Evolutionary conservation across 441 rosid species (phyloP), one percentile per base, ranked within the genome.

Genomic region (Euphorbia schlechtendalii): DNA sequence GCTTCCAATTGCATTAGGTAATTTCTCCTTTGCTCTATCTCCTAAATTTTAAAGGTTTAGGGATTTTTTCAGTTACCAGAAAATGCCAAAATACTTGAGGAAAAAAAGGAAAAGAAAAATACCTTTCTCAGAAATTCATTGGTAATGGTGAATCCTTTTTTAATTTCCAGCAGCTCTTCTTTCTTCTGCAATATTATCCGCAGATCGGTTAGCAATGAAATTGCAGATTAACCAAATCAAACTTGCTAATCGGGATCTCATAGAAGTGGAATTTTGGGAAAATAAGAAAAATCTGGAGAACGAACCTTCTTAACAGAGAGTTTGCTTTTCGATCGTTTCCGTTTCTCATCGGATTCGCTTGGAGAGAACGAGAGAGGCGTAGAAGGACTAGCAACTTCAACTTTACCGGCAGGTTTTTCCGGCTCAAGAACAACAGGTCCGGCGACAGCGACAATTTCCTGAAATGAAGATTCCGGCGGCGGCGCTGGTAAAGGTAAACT

Each of bases 291-390:
- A n/a, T n/a, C n/a, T n/a, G n/a, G n/a, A n/a, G n/a, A n/a, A 34
- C 17, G 8, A 1, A 74, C 84, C 80, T 55, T 73, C 70, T 69
- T 64, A n/a, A 61, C 53, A 25, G 71, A 64, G 63, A 53, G 6
- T 54, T 62, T 70, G 54, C 65, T 41, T 38, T 67, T 80, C 8
- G 27, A 25, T 55, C 66, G 69, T 28, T 62, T 74, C 21, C 63
- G 68, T 46, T 70, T 76, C 59, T 71, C 86, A 11, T 80, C 86
- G 54, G 80, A 73, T 73, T 81, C 85, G 38, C 81, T 77, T 0
- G 79, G 76, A 15, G 68, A 53, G 64, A 76, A 76, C 0, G 71
- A 65, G 5, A 80, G 80, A 4, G 84, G 86, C 40, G 86, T 74
- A 0, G 70, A 70, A 4, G 86, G 82, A 38, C 82, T 80, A 8